These are phyloP conservation scores for Cercophora samala DNA, from an alignment of 495 filamentous ascomycete genomes.

Conservation along the genomic window DNA sequence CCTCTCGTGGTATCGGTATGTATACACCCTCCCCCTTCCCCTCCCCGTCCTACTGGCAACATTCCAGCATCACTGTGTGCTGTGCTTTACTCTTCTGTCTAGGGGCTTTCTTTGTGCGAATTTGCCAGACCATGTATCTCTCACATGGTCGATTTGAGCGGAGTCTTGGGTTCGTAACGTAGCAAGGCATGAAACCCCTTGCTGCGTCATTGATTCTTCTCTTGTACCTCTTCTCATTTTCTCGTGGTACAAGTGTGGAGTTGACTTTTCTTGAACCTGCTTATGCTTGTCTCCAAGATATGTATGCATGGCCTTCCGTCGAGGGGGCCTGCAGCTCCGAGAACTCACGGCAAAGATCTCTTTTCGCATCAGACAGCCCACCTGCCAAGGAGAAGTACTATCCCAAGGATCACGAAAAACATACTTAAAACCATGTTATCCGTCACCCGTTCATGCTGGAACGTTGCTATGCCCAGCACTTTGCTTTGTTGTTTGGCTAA, in stretches of 20 bases:
- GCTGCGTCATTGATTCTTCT: slow-evolving; percentile 70
- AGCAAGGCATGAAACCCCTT: slow-evolving; percentile 55
- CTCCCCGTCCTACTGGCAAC: slow-evolving; percentile 48
- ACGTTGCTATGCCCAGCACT: slow-evolving; percentile 49
- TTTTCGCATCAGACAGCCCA: slow-evolving; percentile 37
- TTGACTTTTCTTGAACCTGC: slow-evolving; percentile 67
- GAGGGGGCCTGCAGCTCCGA: not conserved
- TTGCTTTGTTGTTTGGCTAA: slow-evolving; percentile 67
- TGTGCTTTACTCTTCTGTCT: slow-evolving; percentile 90
- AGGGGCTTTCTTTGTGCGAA: slow-evolving; percentile 73
- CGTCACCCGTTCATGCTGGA: slow-evolving; percentile 49
- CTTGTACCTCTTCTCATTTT: slow-evolving; percentile 54
- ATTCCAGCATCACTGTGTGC: slow-evolving; percentile 64
- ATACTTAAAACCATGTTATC: slow-evolving; percentile 54
- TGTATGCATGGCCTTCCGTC: not conserved
- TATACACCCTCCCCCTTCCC: slow-evolving; percentile 53
- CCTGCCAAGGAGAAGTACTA: slow-evolving; percentile 56
- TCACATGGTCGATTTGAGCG: slow-evolving; percentile 70
- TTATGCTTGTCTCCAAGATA: slow-evolving; percentile 55
- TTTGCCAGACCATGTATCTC: slow-evolving; percentile 76
- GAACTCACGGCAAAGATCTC: not conserved
- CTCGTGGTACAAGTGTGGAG: slow-evolving; percentile 67
- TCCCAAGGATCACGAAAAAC: slow-evolving; percentile 59
- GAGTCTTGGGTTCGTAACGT: slow-evolving; percentile 82
- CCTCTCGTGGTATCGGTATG: slow-evolving; percentile 99